These are phyloP conservation scores for Aurinia saxatilis DNA, from an alignment of 345 rosid genomes.

Conservation along the genomic window DNA sequence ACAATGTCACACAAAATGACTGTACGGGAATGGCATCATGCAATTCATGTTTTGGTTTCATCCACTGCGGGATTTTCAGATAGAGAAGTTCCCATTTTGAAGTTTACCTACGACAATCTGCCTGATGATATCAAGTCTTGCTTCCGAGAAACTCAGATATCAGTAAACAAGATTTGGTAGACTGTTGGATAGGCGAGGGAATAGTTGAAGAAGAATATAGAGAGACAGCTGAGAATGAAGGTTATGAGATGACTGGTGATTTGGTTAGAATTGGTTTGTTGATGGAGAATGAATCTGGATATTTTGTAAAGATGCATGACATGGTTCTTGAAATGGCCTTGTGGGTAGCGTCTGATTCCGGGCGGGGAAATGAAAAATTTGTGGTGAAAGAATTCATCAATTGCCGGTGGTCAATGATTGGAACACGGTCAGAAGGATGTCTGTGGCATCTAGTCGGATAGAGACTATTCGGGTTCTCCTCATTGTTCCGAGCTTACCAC, in stretches of 20 bases:
- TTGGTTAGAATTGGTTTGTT: slow-evolving; percentile 29
- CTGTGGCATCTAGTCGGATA: neutral
- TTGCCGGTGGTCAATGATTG: neutral
- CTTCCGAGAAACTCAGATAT: slow-evolving; percentile 18
- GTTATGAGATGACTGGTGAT: slow-evolving; percentile 15
- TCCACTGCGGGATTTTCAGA: slow-evolving; percentile 9
- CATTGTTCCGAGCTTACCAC: neutral
- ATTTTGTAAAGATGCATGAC: slow-evolving; percentile 30
- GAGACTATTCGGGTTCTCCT: neutral
- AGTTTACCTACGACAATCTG: slow-evolving; percentile 21
- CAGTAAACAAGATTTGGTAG: slow-evolving; percentile 15
- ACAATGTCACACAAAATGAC: slow-evolving; percentile 24
- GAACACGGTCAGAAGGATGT: neutral
- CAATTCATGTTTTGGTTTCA: slow-evolving; percentile 17
- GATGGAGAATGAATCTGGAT: slow-evolving; percentile 7
- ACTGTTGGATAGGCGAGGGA: slow-evolving; percentile 32
- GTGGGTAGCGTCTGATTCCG: slow-evolving; percentile 16
- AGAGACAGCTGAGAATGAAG: slow-evolving; percentile 9
- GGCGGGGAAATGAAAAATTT: neutral
- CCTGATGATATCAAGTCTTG: slow-evolving; percentile 10
- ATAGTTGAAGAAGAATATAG: neutral
- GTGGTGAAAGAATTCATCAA: neutral
- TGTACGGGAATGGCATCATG: slow-evolving; percentile 28
- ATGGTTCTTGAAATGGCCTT: slow-evolving; percentile 35
- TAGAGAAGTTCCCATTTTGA: neutral